Percentiles rank a stretch among this genome's conserved stretches.
These are phyloP conservation scores for Pythium aphanidermatum DNA, from an alignment of 352 stramenopile genomes.

Conservation along the genomic window DNA sequence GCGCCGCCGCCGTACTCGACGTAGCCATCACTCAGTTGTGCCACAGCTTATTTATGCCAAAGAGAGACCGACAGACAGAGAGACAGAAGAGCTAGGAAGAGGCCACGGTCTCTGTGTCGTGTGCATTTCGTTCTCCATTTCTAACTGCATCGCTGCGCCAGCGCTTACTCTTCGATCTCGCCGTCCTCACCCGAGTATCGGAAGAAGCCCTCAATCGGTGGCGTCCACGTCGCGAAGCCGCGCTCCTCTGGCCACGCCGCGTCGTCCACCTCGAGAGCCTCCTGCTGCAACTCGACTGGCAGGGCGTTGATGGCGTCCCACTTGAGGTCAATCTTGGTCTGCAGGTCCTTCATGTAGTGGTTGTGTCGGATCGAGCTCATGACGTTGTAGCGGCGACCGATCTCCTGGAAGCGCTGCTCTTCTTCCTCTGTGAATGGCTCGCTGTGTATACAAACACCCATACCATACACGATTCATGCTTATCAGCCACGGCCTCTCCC, in stretches of 20 bases:
- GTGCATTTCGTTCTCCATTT: constrained; percentile 5
- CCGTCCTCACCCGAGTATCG: constrained; percentile 67
- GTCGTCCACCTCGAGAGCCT: constrained; percentile 69
- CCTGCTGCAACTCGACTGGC: constrained; percentile 66
- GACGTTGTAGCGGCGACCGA: constrained; percentile 73
- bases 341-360: constrained; percentile 83
- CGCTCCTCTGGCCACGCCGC: constrained; percentile 55
- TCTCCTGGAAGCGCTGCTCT: constrained; percentile 66
- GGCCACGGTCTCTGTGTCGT: too few species aligned
- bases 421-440: constrained; percentile 81
- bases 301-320: constrained; percentile 88
- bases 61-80: neutral
- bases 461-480: neutral
- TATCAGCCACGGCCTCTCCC: neutral
- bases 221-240: constrained; percentile 81
- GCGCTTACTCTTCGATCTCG: constrained; percentile 27
- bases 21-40: constrained; percentile 1
- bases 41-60: too few species aligned
- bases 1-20: constrained; percentile 1
- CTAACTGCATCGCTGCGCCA: constrained; percentile 2
- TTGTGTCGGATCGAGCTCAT: constrained; percentile 84
- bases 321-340: constrained; percentile 91
- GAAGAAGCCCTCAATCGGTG: constrained; percentile 81
- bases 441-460: constrained; percentile 19
- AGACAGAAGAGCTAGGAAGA: constrained; percentile 1